Base-by-base conservation (phyloP, 2,329 filamentous ascomycete species). In the Clonostachys sp. region DNA sequence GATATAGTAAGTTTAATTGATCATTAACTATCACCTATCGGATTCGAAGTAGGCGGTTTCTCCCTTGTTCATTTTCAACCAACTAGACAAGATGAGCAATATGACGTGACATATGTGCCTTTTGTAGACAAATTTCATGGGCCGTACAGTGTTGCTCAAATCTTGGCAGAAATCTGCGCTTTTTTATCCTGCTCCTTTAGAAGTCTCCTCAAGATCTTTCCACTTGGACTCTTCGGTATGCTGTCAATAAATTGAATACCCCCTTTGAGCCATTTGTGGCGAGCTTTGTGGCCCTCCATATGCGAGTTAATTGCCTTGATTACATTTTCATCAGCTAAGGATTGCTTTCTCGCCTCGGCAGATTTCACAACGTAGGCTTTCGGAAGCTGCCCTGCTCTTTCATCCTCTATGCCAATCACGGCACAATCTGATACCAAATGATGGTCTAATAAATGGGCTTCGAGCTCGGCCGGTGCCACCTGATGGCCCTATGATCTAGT, bases 381-480 rank as follows among this genome's bases (percentile, higher is more conserved):
- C 1, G 82, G 82, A 3, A 83, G 71, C 57, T 86, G 82, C 1
- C 78, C 79, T 7, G 77, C 68, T 49, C 73, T 61, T 33, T 72
- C 70, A 34, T 80, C 68, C 0, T 80, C 81, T 2, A 88, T 71
- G 13, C 81, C 82, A 52, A 89, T 87, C 5, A 91, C 86, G 6
- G 86, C 83, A 49, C 80, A 85, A 60, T 91, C 87, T 14, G 79
- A 77, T 24, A 91, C 84, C 14, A 76, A 74, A 0, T 78, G 77
- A 57, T 89, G 86, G 0, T 82, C 78, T 5, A 91, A 76, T 3
- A 91, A 71, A 52, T 87, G 83, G 1, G 84, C 83, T 64, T 91
- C 87, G 2, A 91, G 74, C 59, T 91, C 87, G 1, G 87, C 87
- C 0, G 87, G 87, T 2, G 87, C 86, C 12, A 91, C 87, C 75